Base-by-base conservation (phyloP, 2,329 filamentous ascomycete species). In the Cadophora sp. region DNA sequence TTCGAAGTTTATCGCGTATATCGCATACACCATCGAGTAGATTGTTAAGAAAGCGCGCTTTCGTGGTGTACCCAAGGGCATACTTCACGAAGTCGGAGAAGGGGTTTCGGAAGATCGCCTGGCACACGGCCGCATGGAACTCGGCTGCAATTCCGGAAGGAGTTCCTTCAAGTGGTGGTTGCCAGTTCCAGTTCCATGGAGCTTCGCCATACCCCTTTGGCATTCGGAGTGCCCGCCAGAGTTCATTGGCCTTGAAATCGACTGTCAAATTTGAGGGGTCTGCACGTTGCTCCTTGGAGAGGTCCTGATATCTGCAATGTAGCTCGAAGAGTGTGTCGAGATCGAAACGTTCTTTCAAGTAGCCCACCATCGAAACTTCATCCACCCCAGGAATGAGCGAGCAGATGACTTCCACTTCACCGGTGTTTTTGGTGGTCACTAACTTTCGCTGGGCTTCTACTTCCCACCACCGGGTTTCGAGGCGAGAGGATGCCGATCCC, bases 81-180 rank as follows among this genome's bases (percentile, higher is more conserved):
- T n/a, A 68, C 31, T 70, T 69, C 34, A 72, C 63, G 43, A 69
- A 72, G 66, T 72, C 71, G 51, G 55, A 66, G 43, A 71, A 67
- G 60, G 65, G 67, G 24, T 65, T 50, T 56, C 60, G 62, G 53
- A 72, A 68, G 58, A 68, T 50, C 26, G 69, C 71, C 27, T 61
- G 63, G 63, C 62, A 72, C 40, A 71, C 67, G 55, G 65, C 37
- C 12, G 58, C 56, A 68, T 71, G 63, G 56, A 72, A 64, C 53
- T 72, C 64, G 53, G 59, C 62, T 55, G 65, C 67, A 64, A 72
- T 71, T 66, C 68, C 34, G 34, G 51, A 64, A 67, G 67, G 50
- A 62, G 34, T 53, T 16, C 69, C 67, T 66, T 53, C 26, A 29
- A 62, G 63, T 53, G 63, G 60, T 50, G 64, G 67, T 11, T 68